phyloP scores from a whole-genome alignment of 2,329 filamentous ascomycete genomes.

The Bisporella sp. region DNA sequence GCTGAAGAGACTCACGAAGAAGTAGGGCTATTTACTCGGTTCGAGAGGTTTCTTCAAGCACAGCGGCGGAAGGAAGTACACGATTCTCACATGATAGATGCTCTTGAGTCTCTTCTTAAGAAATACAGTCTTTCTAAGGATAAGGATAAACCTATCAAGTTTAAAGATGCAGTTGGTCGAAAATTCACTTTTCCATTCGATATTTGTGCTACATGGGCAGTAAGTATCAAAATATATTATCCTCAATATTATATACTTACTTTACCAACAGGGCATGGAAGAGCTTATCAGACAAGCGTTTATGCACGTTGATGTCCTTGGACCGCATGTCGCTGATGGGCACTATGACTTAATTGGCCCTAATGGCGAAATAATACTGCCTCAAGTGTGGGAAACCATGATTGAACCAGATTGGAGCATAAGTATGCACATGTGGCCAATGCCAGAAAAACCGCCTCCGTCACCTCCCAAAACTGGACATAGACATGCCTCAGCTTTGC shows the following conservation, averaged over 20 bases:
- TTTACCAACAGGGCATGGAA: conserved; percentile 66
- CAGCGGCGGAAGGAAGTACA: too few species aligned
- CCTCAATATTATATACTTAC: not conserved
- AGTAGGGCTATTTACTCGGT: too few species aligned
- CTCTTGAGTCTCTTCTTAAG: not conserved
- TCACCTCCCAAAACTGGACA: conserved; percentile 11
- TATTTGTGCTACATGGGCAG: conserved; percentile 75
- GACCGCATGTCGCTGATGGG: conserved; percentile 65
- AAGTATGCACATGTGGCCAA: conserved; percentile 58
- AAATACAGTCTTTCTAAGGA: not conserved
- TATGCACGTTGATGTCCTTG: conserved; percentile 65
- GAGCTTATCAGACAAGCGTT: conserved; percentile 78
- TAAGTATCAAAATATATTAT: conserved; percentile 37
- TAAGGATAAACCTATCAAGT: conserved; percentile 62
- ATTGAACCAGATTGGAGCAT: conserved; percentile 67
- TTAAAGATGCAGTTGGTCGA: conserved; percentile 84
- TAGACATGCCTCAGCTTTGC: too few species aligned
- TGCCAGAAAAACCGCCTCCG: conserved; percentile 34
- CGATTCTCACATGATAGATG: not conserved
- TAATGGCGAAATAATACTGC: conserved; percentile 72
- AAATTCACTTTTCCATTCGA: conserved; percentile 92
- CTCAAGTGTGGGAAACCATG: conserved; percentile 70
- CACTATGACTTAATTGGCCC: conserved; percentile 73
- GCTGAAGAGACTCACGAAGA: too few species aligned
- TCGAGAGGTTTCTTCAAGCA: too few species aligned